Base-by-base conservation (phyloP, 2,329 filamentous ascomycete genomes). In the Cladosporium colombiae region DNA sequence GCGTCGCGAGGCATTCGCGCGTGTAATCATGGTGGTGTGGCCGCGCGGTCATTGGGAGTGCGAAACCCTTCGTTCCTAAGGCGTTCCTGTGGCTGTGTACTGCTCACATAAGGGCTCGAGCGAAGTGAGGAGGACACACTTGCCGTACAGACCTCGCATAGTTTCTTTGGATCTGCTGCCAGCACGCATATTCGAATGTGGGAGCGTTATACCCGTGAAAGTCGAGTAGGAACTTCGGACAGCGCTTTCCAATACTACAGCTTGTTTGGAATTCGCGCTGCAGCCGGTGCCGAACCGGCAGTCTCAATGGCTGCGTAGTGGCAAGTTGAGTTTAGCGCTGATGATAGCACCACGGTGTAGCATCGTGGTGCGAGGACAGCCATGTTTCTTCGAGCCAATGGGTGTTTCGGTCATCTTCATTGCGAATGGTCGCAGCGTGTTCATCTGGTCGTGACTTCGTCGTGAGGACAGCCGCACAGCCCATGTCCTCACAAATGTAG, bases 331-430 rank as follows among this genome's bases (percentile, higher is more conserved):
- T 31, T 21, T n/a, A n/a, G 11, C 25, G 52, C n/a, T 21, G 29
- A 55, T 31, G 27, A 13, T n/a, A 33, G 52, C 18, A 55, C 27
- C 52, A 33, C 16, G 52, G n/a, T 11, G 5, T 46, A 13, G 52
- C 29, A 21, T 55, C 31, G 23, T 29, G 7, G 10, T 53, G 52
- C 29, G 31, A 55, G 27, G 27, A 31, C 27, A 53, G 5, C 18
- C 3, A n/a, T 55, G 52, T 55, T 55, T 55, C 52, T 18, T 21
- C 52, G 18, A 33, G 52, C 52, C 52, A 55, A 55, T 55, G 31
- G 52, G 16, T 21, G 52, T 55, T 33, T 55, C 16, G 52, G 52
- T 55, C 52, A 55, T 55, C 29, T 55, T 21, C 23, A 55, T 55
- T 31, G 25, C 52, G n/a, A 31, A 55, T 55, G 52, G 27, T 55